Evolutionary conservation across 73 alveolate genomes (phyloP), one percentile per base, ranked within the genome.

Genomic region (Tetrahymena thermophila): DNA sequence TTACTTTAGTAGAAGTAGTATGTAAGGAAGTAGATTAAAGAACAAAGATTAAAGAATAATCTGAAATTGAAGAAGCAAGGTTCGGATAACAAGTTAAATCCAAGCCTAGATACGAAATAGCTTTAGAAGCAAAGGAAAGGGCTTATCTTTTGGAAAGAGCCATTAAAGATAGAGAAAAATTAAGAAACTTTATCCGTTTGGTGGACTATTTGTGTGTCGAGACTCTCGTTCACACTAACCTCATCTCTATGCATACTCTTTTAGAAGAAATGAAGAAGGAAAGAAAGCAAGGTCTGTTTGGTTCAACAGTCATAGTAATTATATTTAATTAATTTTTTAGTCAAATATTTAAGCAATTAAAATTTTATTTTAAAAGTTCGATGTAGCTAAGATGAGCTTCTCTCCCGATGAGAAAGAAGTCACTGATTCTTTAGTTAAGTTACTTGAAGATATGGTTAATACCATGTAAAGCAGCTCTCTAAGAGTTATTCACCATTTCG

Each of bases 181-280:
- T 99, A 94, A 99, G 99, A 84, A 97, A 97, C 40, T 99, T 97
- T 96, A 98, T 99, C 35, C 96, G 99, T 93, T 98, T 99, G 94
- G 97, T 99, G 31, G 99, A 99, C 97, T 98, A 98, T 94, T 98
- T 99, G 99, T 98, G 98, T 28, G 99, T 98, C n/a, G 99, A 99
- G 95, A 98, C 99, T 89, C 95, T 97, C 40, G 99, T 98, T 14
- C 95, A 95, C 85, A 96, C 98, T 35, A 98, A 97, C 84, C 94
- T 96, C 42, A 97, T 96, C 71, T 89, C 98, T 42, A 97, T 97
- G 84, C 96, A 96, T 44, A 93, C 95, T 94, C 96, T 98, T 89
- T 93, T 96, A 19, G 97, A 94, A 15, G 98, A 97, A 94, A 97
- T 97, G 98, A 96, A 96, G 94, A 96, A 94, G n/a, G 99, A 97